Conservation (phyloP, 495 filamentous ascomycete genomes). For the Acidiella bohemica region DNA sequence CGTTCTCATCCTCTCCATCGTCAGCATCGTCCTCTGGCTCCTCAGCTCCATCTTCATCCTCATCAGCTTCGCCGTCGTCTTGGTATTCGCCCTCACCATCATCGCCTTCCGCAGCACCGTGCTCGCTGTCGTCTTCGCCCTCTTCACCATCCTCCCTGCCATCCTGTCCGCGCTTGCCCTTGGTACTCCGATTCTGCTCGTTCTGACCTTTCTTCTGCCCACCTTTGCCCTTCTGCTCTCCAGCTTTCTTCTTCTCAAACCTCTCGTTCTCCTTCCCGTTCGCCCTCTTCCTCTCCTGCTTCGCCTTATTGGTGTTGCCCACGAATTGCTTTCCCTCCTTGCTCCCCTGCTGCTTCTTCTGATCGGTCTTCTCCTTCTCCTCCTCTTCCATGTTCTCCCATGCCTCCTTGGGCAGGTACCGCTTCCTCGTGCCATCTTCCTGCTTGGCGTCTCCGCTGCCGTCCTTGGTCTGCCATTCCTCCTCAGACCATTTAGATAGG, state of each 20-base stretch:
- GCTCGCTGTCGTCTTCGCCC: constrained; percentile 11
- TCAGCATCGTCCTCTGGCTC: constrained; percentile 15
- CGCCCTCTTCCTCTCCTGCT: constrained; percentile 27
- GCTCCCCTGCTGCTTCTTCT: constrained; percentile 33
- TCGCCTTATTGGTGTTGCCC: constrained; percentile 32
- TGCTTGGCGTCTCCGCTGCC: constrained; percentile 33
- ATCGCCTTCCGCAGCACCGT: constrained; percentile 11
- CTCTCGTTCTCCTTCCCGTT: constrained; percentile 22
- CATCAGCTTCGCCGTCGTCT: constrained; percentile 15
- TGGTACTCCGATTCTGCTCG: constrained; percentile 3
- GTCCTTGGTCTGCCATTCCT: constrained; percentile 41
- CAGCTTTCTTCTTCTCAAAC: constrained; percentile 16
- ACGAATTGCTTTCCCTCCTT: constrained; percentile 36
- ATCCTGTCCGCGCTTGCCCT: constrained; percentile 9
- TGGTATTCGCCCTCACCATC: constrained; percentile 13
- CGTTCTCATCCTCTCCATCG: constrained; percentile 14
- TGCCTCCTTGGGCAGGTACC: constrained; percentile 38
- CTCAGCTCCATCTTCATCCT: constrained; percentile 12
- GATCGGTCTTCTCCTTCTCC: constrained; percentile 34
- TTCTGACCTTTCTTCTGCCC: constrained; percentile 3
- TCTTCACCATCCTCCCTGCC: background rate
- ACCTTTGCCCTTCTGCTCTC: background rate
- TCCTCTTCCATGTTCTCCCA: constrained; percentile 36
- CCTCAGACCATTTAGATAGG: constrained; percentile 34
- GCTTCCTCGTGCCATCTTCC: constrained; percentile 33